phyloP scores from a whole-genome alignment of 129 eudicot species.

The Arctium lappa region DNA sequence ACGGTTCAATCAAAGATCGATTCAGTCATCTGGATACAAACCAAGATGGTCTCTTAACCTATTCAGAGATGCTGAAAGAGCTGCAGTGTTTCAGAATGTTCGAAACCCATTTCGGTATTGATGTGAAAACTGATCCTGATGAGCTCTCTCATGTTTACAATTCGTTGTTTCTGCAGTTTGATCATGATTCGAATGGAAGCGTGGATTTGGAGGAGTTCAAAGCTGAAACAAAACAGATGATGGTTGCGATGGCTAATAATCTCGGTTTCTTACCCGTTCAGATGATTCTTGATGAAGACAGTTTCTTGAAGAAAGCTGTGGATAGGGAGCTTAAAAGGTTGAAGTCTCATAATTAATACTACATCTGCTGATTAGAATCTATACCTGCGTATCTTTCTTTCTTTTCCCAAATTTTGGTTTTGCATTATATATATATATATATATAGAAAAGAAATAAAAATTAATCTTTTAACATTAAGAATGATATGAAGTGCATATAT shows the following conservation, averaged over 20 bases:
- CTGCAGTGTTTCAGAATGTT: constrained; percentile 38
- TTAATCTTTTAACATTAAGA: not conserved
- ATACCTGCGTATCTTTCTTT: not conserved
- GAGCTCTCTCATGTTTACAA: too few species aligned
- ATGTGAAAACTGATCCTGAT: constrained; percentile 28
- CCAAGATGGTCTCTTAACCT: constrained; percentile 47
- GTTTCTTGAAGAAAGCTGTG: constrained; percentile 47
- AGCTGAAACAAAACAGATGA: constrained; percentile 49
- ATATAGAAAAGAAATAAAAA: constrained; percentile 4
- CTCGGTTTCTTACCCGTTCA: constrained; percentile 54
- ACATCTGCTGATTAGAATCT: not conserved
- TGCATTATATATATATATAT: not conserved
- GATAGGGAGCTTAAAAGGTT: constrained; percentile 35
- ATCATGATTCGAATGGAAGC: constrained; percentile 35
- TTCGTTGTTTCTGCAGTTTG: too few species aligned
- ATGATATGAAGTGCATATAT: not conserved
- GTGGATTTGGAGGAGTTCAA: constrained; percentile 53
- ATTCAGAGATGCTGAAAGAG: constrained; percentile 45
- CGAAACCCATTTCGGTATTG: constrained; percentile 56
- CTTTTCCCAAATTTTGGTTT: constrained; percentile 5
- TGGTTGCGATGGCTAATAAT: constrained; percentile 55
- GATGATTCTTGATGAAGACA: constrained; percentile 50
- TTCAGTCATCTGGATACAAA: constrained; percentile 40
- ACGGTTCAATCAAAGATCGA: constrained; percentile 32
- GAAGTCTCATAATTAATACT: not conserved